phyloP scores from a whole-genome alignment of 495 filamentous ascomycete species.

The Lepidopterella palustris region DNA sequence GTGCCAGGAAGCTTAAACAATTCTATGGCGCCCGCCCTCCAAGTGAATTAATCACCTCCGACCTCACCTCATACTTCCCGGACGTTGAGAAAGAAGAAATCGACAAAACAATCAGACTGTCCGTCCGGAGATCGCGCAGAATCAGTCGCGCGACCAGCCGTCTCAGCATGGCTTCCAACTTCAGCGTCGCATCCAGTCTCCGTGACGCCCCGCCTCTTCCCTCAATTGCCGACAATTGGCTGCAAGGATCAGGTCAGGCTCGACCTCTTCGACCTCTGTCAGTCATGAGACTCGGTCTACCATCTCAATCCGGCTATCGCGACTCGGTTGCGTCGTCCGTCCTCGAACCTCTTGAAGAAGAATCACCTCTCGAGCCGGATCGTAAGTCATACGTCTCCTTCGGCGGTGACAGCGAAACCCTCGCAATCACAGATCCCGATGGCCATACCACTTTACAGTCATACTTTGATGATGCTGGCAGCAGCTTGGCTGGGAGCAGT shows the following conservation, averaged over 20 bases:
- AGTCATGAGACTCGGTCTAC: constrained; percentile 52
- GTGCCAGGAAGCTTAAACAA: constrained; percentile 54
- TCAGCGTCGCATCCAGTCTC: constrained; percentile 84
- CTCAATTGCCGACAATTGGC: constrained; percentile 92
- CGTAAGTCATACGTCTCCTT: constrained; percentile 96
- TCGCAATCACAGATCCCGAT: constrained; percentile 69
- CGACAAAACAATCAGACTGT: constrained; percentile 86
- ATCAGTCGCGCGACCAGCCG: constrained; percentile 87
- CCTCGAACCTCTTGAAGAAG: constrained; percentile 84
- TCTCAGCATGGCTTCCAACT: constrained; percentile 86
- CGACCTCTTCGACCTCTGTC: constrained; percentile 54
- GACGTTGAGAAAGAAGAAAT: constrained; percentile 89
- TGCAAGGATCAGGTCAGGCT: constrained; percentile 52
- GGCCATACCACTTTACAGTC: constrained; percentile 61
- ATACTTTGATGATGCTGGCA: constrained; percentile 78
- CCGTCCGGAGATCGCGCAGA: constrained; percentile 78
- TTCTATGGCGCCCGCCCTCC: constrained; percentile 92
- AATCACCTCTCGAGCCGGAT: constrained; percentile 81
- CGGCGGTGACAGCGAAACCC: constrained; percentile 59
- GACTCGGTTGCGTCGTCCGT: constrained; percentile 84
- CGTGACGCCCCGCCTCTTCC: constrained; percentile 86
- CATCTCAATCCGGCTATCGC: constrained; percentile 56
- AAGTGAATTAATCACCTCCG: constrained; percentile 93
- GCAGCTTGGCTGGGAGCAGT: constrained; percentile 64
- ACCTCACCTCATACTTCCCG: constrained; percentile 93